A percentile compares a stretch with the other conserved stretches of the same genome.
Evolutionary conservation across 305 asterid genomes (phyloP).

Genomic region (Fraxinus xanthoxyloides): DNA sequence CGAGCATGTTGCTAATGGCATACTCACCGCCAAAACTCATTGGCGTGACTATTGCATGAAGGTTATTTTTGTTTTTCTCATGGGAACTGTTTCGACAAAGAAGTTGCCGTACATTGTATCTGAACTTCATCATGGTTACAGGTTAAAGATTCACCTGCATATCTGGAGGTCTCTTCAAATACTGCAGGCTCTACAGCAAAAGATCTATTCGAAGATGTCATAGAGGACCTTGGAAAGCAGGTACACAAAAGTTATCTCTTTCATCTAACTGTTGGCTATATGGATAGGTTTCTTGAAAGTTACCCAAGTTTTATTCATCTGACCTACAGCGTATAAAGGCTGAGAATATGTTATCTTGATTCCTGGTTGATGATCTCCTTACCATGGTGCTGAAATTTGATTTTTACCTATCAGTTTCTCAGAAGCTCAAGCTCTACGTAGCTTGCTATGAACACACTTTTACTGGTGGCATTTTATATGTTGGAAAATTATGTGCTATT

Average conservation of each 20-base stretch:
- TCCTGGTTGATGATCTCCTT: not conserved
- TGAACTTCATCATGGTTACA: conserved; percentile 40
- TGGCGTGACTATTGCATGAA: conserved; percentile 91
- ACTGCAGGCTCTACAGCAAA: conserved; percentile 73
- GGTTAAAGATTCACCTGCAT: conserved; percentile 88
- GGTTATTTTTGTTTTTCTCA: conserved; percentile 41
- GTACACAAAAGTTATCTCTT: conserved; percentile 29
- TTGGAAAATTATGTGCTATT: not conserved
- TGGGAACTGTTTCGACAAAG: not conserved
- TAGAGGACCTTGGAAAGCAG: conserved; percentile 87
- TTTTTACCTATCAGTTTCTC: not conserved
- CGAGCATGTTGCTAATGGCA: conserved; percentile 75
- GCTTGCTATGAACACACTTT: not conserved
- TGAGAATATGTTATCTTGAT: not conserved
- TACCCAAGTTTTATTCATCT: not conserved
- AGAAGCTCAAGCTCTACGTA: not conserved
- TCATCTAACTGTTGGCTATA: not conserved
- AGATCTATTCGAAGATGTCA: conserved; percentile 83
- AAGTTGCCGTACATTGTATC: conserved; percentile 2
- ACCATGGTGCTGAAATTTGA: not conserved
- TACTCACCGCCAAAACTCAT: conserved; percentile 57
- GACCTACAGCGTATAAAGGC: not conserved
- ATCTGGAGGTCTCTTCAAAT: conserved; percentile 74
- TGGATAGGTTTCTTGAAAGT: not conserved
- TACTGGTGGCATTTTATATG: not conserved